Percentiles rank a stretch among this genome's conserved stretches.
phyloP scores from a whole-genome alignment of 768 basidiomycete species.

The Gymnopilus dilepis region DNA sequence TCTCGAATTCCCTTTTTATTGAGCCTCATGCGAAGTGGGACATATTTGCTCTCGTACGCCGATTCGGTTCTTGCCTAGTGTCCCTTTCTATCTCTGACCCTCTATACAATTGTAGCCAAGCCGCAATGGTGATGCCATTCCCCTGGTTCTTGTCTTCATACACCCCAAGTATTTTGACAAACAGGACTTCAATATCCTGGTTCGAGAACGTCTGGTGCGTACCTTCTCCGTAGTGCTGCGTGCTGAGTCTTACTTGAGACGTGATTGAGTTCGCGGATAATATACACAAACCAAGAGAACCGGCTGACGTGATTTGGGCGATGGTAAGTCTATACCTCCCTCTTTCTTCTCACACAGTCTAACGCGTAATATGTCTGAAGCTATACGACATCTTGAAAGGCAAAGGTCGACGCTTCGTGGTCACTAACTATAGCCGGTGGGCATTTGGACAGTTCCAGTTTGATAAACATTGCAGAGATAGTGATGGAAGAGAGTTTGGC shows the following conservation, averaged over 20 bases:
- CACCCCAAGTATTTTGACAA: constrained; percentile 30
- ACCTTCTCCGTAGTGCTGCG: neutral
- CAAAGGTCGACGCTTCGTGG: constrained; percentile 29
- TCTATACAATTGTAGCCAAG: constrained; percentile 24
- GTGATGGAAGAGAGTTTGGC: neutral
- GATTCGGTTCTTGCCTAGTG: neutral
- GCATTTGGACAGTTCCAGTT: constrained; percentile 29
- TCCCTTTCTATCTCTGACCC: neutral
- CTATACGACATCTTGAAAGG: constrained; percentile 28
- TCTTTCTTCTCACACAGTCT: neutral
- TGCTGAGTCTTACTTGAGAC: neutral
- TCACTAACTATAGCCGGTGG: constrained; percentile 32
- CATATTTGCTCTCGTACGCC: constrained; percentile 28
- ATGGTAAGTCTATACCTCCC: constrained; percentile 22
- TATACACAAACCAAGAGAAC: constrained; percentile 19
- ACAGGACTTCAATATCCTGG: constrained; percentile 27
- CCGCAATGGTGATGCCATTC: constrained; percentile 13
- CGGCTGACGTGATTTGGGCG: constrained; percentile 31
- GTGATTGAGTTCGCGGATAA: constrained; percentile 18
- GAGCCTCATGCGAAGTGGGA: constrained; percentile 34
- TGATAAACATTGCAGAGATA: constrained; percentile 7
- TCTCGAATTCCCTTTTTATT: constrained; percentile 22
- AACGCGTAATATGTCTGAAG: no score
- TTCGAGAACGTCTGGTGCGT: constrained; percentile 21
- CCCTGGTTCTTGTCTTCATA: constrained; percentile 29